Base-by-base conservation (phyloP, 495 filamentous ascomycete species). In the Trichoderma erinaceum region DNA sequence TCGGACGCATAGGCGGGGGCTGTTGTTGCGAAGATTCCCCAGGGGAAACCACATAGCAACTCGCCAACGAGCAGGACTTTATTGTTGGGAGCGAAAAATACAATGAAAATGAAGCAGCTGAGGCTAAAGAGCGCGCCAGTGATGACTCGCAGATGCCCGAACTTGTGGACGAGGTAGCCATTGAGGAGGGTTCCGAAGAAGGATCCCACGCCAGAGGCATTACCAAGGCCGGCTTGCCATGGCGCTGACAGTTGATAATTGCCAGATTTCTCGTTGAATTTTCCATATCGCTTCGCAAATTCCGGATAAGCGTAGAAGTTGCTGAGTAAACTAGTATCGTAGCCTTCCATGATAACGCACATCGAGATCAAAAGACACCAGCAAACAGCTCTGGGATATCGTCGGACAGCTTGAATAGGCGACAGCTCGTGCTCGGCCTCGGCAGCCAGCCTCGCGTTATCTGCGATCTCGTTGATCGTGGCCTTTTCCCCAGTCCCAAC, bases 1-100 rank as follows among this genome's bases (percentile, higher is more conserved):
- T 92, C 89, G 38, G 87, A 87, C 21, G 89, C 89, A 67, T 91
- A 92, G 13, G 87, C 86, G 68, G 87, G 83, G 58, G 88, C 87
- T 48, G 90, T 77, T 4, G 87, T 90, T 56, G 78, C 78, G 69
- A 83, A 85, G 23, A 81, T 77, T 66, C 89, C 89, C 87, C 87
- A 90, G 11, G 88, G 88, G 67, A 92, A 82, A 61, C 88, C 76
- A 50, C 76, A 77, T 16, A 92, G 78, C 32, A 91, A 84, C 73
- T 90, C 87, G 15, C 86, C 88, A 4, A 83, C 84, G 5, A 89
- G 80, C 23, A 92, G 79, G 1, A 85, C 75, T 67, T 84, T 77
- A 35, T 90, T 77, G 58, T 82, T 86, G 15, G 83, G 82, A 15
- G 88, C 87, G 29, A 89, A 90, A 79, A 87, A 84, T 3, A 80